These are phyloP conservation scores for Mortierella sp. DNA, from an alignment of 371 early-diverging fungal genomes.

Conservation along the genomic window DNA sequence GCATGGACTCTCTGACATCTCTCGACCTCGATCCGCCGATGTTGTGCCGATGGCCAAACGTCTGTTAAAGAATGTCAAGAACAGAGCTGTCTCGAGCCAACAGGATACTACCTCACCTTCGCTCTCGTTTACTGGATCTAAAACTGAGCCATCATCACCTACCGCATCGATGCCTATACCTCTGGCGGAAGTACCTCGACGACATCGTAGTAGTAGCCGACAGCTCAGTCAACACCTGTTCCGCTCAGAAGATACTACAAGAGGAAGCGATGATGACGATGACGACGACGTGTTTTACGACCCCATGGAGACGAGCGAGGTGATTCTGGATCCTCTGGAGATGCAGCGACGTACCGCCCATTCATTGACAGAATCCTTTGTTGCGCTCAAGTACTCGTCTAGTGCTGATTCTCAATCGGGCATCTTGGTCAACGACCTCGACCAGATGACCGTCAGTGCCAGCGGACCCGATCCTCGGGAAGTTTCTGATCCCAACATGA, in stretches of 20 bases:
- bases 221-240: neutral
- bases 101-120: neutral
- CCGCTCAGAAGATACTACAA: neutral
- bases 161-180: slow-evolving; percentile 37
- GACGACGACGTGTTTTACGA: slow-evolving; percentile 52
- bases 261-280: slow-evolving; percentile 38
- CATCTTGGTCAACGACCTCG: slow-evolving; percentile 37
- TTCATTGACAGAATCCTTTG: slow-evolving; percentile 64
- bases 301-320: slow-evolving; percentile 32
- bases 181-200: slow-evolving; percentile 6
- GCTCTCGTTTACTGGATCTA: slow-evolving; percentile 4
- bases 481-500: slow-evolving; percentile 51
- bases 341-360: slow-evolving; percentile 44
- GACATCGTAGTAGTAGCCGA: slow-evolving; percentile 12
- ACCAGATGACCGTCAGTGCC: slow-evolving; percentile 46
- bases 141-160: slow-evolving; percentile 19
- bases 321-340: slow-evolving; percentile 17
- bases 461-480: slow-evolving; percentile 48
- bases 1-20: slow-evolving; percentile 54
- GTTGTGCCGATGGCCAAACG: slow-evolving; percentile 56
- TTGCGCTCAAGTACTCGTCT: slow-evolving; percentile 63
- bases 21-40: slow-evolving; percentile 52
- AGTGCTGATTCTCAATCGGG: slow-evolving; percentile 58
- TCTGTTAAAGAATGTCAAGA: slow-evolving; percentile 45
- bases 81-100: slow-evolving; percentile 12